Percentiles rank a stretch among this genome's conserved stretches.
Evolutionary conservation across 202 grass and related monocot genomes (phyloP).

Genomic region (Digitaria exilis): DNA sequence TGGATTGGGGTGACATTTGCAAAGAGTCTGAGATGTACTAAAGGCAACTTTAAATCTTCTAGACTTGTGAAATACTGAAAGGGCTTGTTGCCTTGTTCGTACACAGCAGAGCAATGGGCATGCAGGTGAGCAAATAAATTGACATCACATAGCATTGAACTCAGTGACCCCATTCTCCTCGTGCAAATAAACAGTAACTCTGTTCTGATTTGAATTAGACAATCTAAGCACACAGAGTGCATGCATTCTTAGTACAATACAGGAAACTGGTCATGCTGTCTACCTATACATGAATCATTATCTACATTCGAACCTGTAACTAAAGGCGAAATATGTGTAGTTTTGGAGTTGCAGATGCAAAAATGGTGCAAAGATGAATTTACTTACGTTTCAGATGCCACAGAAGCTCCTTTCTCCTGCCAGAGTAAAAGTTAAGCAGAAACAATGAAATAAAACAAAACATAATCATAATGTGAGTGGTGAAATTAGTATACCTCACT

Average conservation of each 20-base stretch:
- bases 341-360: conserved; percentile 9
- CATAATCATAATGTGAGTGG: neutral
- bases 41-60: conserved; percentile 88
- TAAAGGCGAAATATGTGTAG: neutral
- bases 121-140: neutral
- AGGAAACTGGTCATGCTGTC: neutral
- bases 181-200: neutral
- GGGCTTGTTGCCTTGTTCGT: conserved; percentile 68
- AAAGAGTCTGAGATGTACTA: neutral
- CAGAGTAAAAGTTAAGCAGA: conserved; percentile 38
- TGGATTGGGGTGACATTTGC: neutral
- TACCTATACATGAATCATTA: conserved; percentile 27
- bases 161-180: neutral
- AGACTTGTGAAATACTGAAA: conserved; percentile 63
- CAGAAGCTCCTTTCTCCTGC: conserved; percentile 55
- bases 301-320: conserved; percentile 14
- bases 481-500: conserved; percentile 45
- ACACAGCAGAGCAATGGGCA: conserved; percentile 28
- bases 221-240: neutral
- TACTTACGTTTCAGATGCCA: conserved; percentile 53
- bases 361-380: neutral
- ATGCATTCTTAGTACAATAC: neutral
- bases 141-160: neutral
- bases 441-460: conserved; percentile 27
- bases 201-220: neutral